Base-by-base conservation (phyloP, 1,284 basidiomycete genomes). In the Mycena sp. region DNA sequence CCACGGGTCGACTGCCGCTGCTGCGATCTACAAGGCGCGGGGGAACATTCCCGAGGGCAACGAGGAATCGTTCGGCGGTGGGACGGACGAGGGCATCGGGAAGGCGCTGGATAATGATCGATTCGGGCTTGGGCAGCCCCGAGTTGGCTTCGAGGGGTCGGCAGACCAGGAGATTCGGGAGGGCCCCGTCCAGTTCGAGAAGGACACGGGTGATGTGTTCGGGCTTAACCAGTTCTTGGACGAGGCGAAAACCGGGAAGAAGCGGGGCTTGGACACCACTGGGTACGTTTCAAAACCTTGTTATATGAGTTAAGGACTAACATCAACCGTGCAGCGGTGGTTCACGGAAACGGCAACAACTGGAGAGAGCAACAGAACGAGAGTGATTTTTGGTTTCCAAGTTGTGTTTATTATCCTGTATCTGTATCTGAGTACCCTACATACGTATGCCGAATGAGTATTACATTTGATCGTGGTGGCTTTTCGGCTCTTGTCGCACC, bases 171-270 rank as follows among this genome's bases (percentile, higher is more conserved):
- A 95, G 79, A 86, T 93, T 46, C 85, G 93, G 72, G 93, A 95
- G 75, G 96, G 98, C 0, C 98, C 98, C n/a, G 98, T 99, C 41
- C 96, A 98, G 80, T 99, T 99, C 79, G 98, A 99, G 85, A 98
- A 98, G 86, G 98, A 99, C 79, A 91, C 93, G 1, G 89, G 90
- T 9, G 98, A 99, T 86, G 96, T 98, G n/a, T 99, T 99, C 80
- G 97, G 97, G 75, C 89, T 99, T 76, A 95, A 98, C 81, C 93
- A 98, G 81, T 99, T 99, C 86, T 88, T 99, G 85, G 95, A 98
- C 79, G 96, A 97, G 79, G 98, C 97, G 16, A 98, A 97, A 87
- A 92, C 93, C 25, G 97, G 96, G 7, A 93, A 91, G 80, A 98
- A 98, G 84, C 87, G 96, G 74, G 93, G 95, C n/a, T 77, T 95